phyloP scores from a whole-genome alignment of 495 filamentous ascomycete species.

The Alectoria sarmentosa region DNA sequence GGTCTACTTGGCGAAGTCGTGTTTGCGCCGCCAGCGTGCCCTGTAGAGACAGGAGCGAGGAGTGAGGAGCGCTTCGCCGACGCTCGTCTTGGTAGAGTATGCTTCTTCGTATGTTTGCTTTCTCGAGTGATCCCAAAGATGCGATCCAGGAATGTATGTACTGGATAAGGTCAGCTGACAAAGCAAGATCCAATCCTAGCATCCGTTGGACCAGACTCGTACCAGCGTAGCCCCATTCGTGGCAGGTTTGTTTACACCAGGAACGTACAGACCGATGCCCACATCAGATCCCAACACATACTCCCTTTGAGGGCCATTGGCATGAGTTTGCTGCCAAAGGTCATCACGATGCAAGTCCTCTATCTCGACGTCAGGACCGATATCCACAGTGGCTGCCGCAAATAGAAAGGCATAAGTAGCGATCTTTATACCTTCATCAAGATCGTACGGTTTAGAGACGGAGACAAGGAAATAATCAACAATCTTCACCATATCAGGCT shows the following conservation, averaged over 20 bases:
- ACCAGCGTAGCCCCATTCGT: conserved; percentile 16
- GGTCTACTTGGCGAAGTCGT: conserved; percentile 1
- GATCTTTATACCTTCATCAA: background rate
- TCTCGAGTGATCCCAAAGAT: conserved; percentile 7
- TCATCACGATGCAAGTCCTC: conserved; percentile 15
- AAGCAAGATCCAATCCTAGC: too few species aligned
- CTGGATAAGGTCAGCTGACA: too few species aligned
- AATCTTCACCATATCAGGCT: background rate
- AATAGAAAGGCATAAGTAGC: conserved; percentile 9
- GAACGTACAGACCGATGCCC: conserved; percentile 5
- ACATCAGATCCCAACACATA: conserved; percentile 3
- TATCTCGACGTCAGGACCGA: conserved; percentile 4
- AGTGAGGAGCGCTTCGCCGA: conserved; percentile 5
- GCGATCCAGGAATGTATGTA: conserved; percentile 10
- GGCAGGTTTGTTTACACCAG: background rate
- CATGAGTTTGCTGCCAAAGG: conserved; percentile 17
- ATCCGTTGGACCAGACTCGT: too few species aligned
- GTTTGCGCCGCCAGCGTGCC: conserved; percentile 11
- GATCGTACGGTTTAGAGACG: background rate
- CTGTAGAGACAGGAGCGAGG: conserved; percentile 1
- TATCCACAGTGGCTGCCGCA: conserved; percentile 5
- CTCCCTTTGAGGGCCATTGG: background rate
- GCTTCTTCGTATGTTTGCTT: background rate
- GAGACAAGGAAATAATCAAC: conserved; percentile 6
- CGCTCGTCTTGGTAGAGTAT: background rate